Conservation (phyloP, 805 yeast species). For the Candida parachauliodes region DNA sequence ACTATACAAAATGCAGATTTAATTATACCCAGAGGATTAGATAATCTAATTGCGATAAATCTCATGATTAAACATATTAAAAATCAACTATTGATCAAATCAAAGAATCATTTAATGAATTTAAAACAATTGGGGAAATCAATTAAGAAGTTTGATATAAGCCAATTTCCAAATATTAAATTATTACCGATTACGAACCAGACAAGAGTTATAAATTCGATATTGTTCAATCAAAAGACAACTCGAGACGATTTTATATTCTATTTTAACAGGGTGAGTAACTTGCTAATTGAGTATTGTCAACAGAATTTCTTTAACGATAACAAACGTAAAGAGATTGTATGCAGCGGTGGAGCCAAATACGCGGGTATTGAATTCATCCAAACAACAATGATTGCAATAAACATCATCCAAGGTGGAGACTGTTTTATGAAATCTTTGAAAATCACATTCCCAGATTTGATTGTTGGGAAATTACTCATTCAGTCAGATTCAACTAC, state of each 20-base stretch:
- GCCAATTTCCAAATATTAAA: slow-evolving; percentile 24
- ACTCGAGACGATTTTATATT: slow-evolving; percentile 77
- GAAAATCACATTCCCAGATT: slow-evolving; percentile 71
- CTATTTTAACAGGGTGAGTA: slow-evolving; percentile 79
- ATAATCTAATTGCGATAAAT: slow-evolving; percentile 74
- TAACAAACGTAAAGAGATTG: background rate
- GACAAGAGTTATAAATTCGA: slow-evolving; percentile 65
- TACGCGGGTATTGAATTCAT: slow-evolving; percentile 40
- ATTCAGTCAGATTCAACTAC: slow-evolving; percentile 86
- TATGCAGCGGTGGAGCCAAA: background rate
- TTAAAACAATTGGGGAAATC: slow-evolving; percentile 54
- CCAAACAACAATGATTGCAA: slow-evolving; percentile 57
- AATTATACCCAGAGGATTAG: slow-evolving; percentile 87
- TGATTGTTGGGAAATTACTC: slow-evolving; percentile 74
- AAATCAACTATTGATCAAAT: slow-evolving; percentile 64
- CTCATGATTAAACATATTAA: slow-evolving; percentile 76
- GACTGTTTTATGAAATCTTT: slow-evolving; percentile 85
- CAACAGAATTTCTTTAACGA: slow-evolving; percentile 47
- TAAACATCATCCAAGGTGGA: slow-evolving; percentile 84
- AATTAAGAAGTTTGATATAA: slow-evolving; percentile 26
- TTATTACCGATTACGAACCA: slow-evolving; percentile 58
- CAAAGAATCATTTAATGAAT: slow-evolving; percentile 62
- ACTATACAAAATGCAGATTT: slow-evolving; percentile 79
- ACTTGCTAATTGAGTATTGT: slow-evolving; percentile 64
- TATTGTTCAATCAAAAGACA: slow-evolving; percentile 54